phyloP scores from a whole-genome alignment of 2,329 filamentous ascomycete species.

The Aspergillus eucalypticola region DNA sequence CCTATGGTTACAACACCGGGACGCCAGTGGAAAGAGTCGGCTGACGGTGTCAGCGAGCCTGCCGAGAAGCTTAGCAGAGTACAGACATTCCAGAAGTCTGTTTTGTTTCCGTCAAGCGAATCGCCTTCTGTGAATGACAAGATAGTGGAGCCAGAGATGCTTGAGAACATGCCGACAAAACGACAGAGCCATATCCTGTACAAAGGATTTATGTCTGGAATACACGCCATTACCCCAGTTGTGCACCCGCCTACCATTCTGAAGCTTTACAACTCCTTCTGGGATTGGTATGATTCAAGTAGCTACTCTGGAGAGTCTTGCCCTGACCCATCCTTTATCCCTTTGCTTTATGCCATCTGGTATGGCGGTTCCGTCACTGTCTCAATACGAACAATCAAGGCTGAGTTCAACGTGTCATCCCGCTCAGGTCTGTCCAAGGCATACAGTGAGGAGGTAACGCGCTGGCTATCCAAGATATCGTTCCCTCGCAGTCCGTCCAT shows the following conservation, averaged over 20 bases:
- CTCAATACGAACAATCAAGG: constrained; percentile 43
- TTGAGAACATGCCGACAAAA: constrained; percentile 45
- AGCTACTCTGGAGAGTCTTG: constrained; percentile 39
- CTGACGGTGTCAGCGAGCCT: constrained; percentile 16
- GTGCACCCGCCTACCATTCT: constrained; percentile 46
- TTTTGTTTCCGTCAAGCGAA: constrained; percentile 40
- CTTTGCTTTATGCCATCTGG: constrained; percentile 50
- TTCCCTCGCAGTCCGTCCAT: constrained; percentile 50
- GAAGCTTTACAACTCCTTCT: constrained; percentile 46
- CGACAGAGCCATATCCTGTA: constrained; percentile 50
- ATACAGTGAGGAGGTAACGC: constrained; percentile 46
- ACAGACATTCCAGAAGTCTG: constrained; percentile 38
- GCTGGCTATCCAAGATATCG: constrained; percentile 44
- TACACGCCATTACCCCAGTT: constrained; percentile 49
- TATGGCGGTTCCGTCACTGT: constrained; percentile 50
- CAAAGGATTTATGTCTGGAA: constrained; percentile 49
- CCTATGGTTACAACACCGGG: constrained; percentile 15
- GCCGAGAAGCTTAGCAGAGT: constrained; percentile 22
- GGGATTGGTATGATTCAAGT: constrained; percentile 47
- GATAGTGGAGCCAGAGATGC: constrained; percentile 41
- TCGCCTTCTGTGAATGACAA: constrained; percentile 37
- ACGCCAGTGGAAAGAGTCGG: constrained; percentile 24
- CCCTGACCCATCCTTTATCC: constrained; percentile 45
- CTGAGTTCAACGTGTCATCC: constrained; percentile 40
- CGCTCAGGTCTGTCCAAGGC: constrained; percentile 40